A percentile compares a stretch with the other conserved stretches of the same genome.
These are phyloP conservation scores for Ceratobasidium sp. DNA, from an alignment of 1,284 basidiomycete genomes.

Conservation along the genomic window DNA sequence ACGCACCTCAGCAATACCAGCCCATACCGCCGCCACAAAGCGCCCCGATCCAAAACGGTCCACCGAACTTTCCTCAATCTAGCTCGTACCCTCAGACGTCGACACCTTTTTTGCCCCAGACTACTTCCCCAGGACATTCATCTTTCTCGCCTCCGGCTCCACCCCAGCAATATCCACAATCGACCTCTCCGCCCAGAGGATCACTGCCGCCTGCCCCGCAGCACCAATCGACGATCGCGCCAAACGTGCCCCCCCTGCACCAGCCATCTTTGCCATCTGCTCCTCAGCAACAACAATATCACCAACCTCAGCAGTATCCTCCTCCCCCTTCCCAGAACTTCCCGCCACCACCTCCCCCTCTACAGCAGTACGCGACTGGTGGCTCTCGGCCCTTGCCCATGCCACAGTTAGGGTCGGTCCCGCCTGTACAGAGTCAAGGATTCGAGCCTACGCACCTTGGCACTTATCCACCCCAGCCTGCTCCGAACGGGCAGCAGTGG, in stretches of 20 bases:
- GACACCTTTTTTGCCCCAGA: conserved; percentile 42
- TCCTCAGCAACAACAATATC: conserved; percentile 39
- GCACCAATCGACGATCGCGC: conserved; percentile 14
- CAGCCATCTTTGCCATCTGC: conserved; percentile 39
- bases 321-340: conserved; percentile 57
- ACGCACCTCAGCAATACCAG: conserved; percentile 42
- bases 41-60: conserved; percentile 36
- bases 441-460: conserved; percentile 50
- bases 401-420: conserved; percentile 48
- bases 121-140: conserved; percentile 40
- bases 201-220: conserved; percentile 40
- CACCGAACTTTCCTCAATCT: conserved; percentile 21
- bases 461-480: conserved; percentile 51
- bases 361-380: conserved; percentile 38
- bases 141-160: conserved; percentile 54
- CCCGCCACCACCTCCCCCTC: conserved; percentile 52
- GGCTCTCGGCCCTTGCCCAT: conserved; percentile 50
- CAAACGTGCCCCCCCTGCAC: conserved; percentile 38
- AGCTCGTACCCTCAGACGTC: conserved; percentile 23
- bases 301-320: conserved; percentile 43
- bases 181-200: conserved; percentile 36
- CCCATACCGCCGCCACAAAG: conserved; percentile 21
- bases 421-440: conserved; percentile 45
- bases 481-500: conserved; percentile 50
- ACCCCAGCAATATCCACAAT: conserved; percentile 51